phyloP scores from a whole-genome alignment of 176 grass and related monocot species.

The Themeda triandra region DNA sequence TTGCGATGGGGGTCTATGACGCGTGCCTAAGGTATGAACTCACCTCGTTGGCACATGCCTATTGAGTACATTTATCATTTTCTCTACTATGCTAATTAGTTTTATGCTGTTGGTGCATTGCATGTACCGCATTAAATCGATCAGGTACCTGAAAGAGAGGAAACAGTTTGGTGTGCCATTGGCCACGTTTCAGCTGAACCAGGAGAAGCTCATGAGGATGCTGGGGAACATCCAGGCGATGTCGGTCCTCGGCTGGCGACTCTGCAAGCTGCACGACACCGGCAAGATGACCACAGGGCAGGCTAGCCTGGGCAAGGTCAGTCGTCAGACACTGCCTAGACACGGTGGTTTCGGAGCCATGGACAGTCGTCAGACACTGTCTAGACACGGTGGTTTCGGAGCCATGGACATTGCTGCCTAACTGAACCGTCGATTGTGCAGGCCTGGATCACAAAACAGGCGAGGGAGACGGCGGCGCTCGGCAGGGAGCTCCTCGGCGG shows the following conservation, averaged over 20 bases:
- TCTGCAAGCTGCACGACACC: slow-evolving; percentile 47
- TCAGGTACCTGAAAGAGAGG: slow-evolving; percentile 62
- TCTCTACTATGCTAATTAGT: too few species aligned
- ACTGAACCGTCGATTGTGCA: background rate
- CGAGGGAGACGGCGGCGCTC: slow-evolving; percentile 54
- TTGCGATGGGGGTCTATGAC: slow-evolving; percentile 52
- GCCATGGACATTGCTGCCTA: too few species aligned
- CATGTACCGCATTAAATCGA: background rate
- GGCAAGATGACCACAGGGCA: slow-evolving; percentile 50
- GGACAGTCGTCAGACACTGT: too few species aligned
- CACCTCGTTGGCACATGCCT: too few species aligned
- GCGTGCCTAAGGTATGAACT: slow-evolving; percentile 37
- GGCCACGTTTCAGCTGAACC: slow-evolving; percentile 59
- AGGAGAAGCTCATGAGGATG: slow-evolving; percentile 61
- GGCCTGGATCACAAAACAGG: slow-evolving; percentile 61
- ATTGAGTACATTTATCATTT: too few species aligned
- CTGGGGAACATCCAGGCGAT: slow-evolving; percentile 72
- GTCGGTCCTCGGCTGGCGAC: slow-evolving; percentile 46
- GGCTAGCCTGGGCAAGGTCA: slow-evolving; percentile 43
- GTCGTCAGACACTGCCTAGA: too few species aligned
- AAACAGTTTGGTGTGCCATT: slow-evolving; percentile 60
- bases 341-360: too few species aligned
- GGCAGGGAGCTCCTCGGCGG: slow-evolving; percentile 60
- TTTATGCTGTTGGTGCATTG: too few species aligned
- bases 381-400: too few species aligned